Evolutionary conservation across 163 green algal species (phyloP), one percentile per base, ranked within the genome.

Genomic region (Trebouxiophyceae sp.): DNA sequence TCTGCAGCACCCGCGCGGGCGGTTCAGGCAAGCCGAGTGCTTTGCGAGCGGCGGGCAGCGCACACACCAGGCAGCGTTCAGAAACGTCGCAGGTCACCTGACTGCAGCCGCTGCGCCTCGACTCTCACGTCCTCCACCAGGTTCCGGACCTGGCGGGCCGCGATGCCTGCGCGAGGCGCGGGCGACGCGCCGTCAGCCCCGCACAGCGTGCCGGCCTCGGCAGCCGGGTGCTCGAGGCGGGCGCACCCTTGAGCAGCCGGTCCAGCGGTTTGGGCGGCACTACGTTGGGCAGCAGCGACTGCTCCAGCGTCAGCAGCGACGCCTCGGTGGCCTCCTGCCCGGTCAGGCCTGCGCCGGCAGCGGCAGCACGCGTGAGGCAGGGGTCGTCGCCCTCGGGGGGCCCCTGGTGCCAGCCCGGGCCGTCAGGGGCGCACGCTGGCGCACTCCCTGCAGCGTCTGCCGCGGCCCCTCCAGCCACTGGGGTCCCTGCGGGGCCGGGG

Each of bases 231-330:
- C 26, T 44, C 24, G 23, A 44, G 7, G 23, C 6, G 26, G 22
- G 54, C 54, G 6, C 54, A 60, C 54, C 54, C 34, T 60, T 70
- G 8, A 70, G 32, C 20, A 64, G 45, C 3, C 54, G 29, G 26
- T 50, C 34, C 29, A 70, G 39, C 6, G 50, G 22, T 6, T 19
- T 20, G 3, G 63, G 63, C 16, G 44, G 34, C 6, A 29, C 30
- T 3, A 32, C 6, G 19, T 46, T 65, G 30, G 63, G 63, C 7
- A 8, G 19, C 28, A 70, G 29, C 20, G 50, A 63, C 28, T 70
- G 63, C 31, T 70, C 63, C 63, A 70, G 54, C 19, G 50, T 65
- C 5, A 70, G 29, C 32, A 65, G 54, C 22, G 63, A 45, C 4
- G 63, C 63, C 24, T 66, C 39, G 16, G 8, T 50, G 39, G 16